Conservation (phyloP, 2,329 filamentous ascomycete species). For the Camillea tinctor region DNA sequence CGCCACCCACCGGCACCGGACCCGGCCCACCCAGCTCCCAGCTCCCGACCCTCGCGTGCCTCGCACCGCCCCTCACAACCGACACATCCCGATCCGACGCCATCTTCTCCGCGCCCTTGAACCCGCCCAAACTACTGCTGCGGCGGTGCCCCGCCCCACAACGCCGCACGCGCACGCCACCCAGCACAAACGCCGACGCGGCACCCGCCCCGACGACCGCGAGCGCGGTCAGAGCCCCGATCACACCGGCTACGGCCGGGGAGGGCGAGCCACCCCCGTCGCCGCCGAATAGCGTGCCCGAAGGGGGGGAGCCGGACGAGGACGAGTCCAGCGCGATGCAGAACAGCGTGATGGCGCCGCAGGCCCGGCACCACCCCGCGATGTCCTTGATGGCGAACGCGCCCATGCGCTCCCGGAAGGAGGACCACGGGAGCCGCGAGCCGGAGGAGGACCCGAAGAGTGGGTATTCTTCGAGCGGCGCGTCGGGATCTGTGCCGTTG, state of each 20-base stretch:
- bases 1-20: background rate
- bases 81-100: slow-evolving; percentile 43
- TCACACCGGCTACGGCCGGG: slow-evolving; percentile 43
- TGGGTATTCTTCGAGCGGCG: slow-evolving; percentile 36
- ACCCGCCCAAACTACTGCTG: slow-evolving; percentile 34
- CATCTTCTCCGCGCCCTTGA: slow-evolving; percentile 46
- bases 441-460: slow-evolving; percentile 40
- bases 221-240: slow-evolving; percentile 45
- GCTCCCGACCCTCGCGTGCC: slow-evolving; percentile 47
- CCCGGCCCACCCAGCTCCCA: slow-evolving; percentile 44
- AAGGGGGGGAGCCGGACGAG: background rate
- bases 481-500: slow-evolving; percentile 41
- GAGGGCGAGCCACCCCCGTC: slow-evolving; percentile 13
- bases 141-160: slow-evolving; percentile 3
- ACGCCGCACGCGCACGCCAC: slow-evolving; percentile 32
- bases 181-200: slow-evolving; percentile 27
- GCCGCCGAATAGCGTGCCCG: background rate
- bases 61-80: slow-evolving; percentile 38
- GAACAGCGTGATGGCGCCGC: slow-evolving; percentile 37
- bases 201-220: slow-evolving; percentile 28
- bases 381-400: slow-evolving; percentile 34
- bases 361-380: slow-evolving; percentile 45
- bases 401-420: slow-evolving; percentile 40
- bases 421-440: slow-evolving; percentile 35
- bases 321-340: slow-evolving; percentile 30